phyloP scores from a whole-genome alignment of 768 basidiomycete species.

The Suillus bovinus region DNA sequence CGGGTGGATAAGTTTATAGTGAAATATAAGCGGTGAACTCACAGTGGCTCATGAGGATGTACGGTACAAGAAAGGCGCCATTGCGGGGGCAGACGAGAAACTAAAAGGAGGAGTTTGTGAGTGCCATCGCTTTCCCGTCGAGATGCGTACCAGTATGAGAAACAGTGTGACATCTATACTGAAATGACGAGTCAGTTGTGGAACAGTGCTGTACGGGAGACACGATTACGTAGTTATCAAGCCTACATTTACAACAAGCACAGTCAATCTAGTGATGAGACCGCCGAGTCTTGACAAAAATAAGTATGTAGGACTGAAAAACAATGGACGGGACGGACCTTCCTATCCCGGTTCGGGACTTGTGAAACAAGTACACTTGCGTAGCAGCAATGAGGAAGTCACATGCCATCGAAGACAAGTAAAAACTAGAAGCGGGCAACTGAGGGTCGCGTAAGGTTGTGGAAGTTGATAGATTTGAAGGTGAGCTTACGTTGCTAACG shows the following conservation, averaged over 20 bases:
- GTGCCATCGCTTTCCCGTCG: background rate
- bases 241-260: conserved; percentile 37
- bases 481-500: conserved; percentile 31
- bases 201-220: background rate
- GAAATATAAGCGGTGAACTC: conserved; percentile 10
- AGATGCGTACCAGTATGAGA: conserved; percentile 23
- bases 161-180: conserved; percentile 32
- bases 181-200: background rate
- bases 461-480: background rate
- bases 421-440: conserved; percentile 34
- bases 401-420: conserved; percentile 34
- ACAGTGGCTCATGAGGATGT: conserved; percentile 41
- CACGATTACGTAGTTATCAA: conserved; percentile 34
- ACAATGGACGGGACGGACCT: conserved; percentile 18
- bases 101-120: conserved; percentile 14
- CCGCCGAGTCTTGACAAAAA: conserved; percentile 27
- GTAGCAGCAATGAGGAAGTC: conserved; percentile 36
- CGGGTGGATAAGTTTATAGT: background rate
- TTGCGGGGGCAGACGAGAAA: conserved; percentile 38
- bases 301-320: background rate
- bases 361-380: conserved; percentile 35
- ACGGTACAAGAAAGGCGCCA: conserved; percentile 37
- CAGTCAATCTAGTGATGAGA: conserved; percentile 33
- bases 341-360: conserved; percentile 30
- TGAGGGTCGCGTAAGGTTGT: conserved; percentile 10